Conservation (phyloP, 2,329 filamentous ascomycete species). For the Parasarocladium wereldwijsianum region DNA sequence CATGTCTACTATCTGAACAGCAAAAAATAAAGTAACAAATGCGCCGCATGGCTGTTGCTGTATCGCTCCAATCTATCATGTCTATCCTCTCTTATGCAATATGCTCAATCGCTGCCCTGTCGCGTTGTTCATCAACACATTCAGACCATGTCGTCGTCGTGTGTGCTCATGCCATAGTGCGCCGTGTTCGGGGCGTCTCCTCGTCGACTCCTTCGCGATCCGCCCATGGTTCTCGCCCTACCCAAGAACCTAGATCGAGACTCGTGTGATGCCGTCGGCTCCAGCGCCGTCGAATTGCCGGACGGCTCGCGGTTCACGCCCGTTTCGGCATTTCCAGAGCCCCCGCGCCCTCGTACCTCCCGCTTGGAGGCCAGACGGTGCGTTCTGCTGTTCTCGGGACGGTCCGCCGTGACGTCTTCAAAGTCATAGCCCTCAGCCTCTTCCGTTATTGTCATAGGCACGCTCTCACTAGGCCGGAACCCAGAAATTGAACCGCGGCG, state of each 20-base stretch:
- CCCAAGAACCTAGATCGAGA: slow-evolving; percentile 15
- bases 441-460: slow-evolving; percentile 3
- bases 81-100: too few species aligned
- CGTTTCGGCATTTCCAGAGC: slow-evolving; percentile 15
- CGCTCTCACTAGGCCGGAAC: not conserved
- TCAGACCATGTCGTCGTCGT: not conserved
- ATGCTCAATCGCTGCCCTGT: too few species aligned
- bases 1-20: too few species aligned
- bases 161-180: too few species aligned
- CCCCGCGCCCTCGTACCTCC: too few species aligned
- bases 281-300: slow-evolving; percentile 15
- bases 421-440: slow-evolving; percentile 21
- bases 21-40: too few species aligned
- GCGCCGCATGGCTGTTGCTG: too few species aligned
- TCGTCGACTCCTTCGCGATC: slow-evolving; percentile 14
- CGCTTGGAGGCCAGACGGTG: slow-evolving; percentile 22
- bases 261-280: slow-evolving; percentile 10
- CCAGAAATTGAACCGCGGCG: slow-evolving; percentile 2
- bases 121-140: too few species aligned
- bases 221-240: slow-evolving; percentile 14
- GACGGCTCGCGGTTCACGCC: slow-evolving; percentile 11
- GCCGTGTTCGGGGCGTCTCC: too few species aligned
- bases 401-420: slow-evolving; percentile 29
- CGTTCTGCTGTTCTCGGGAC: slow-evolving; percentile 20
- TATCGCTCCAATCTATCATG: too few species aligned